Evolutionary conservation across 1,284 basidiomycete genomes (phyloP).

Genomic region (Cronartium quercuum): DNA sequence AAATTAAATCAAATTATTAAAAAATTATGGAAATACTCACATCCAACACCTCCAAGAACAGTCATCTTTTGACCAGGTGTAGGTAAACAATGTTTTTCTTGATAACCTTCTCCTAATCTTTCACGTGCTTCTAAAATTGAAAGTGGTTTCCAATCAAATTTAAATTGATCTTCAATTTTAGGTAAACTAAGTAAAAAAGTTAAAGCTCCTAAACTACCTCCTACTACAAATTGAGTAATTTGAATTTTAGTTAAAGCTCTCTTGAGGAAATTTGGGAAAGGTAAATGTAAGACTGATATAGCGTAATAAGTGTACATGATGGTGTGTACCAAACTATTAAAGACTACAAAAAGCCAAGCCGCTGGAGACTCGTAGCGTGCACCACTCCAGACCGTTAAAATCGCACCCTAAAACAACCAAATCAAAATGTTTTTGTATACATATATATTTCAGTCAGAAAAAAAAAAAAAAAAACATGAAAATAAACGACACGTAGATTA

Average conservation of each 20-base stretch:
- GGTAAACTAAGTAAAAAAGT: constrained; percentile 12
- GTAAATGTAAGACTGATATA: constrained; percentile 46
- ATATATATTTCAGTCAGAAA: neutral
- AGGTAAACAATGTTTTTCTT: constrained; percentile 19
- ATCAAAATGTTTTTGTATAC: neutral
- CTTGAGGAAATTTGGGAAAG: constrained; percentile 48
- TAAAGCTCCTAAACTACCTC: constrained; percentile 41
- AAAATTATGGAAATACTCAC: constrained; percentile 22
- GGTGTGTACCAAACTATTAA: constrained; percentile 44
- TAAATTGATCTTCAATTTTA: neutral
- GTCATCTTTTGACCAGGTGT: constrained; percentile 17
- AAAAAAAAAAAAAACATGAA: too few relatives aligned
- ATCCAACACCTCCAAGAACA: constrained; percentile 24
- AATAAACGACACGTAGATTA: neutral
- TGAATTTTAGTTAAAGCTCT: constrained; percentile 46
- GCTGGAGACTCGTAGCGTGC: constrained; percentile 46
- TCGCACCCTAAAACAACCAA: constrained; percentile 42
- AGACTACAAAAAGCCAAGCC: constrained; percentile 41
- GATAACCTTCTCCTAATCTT: constrained; percentile 16
- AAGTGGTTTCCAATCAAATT: constrained; percentile 27
- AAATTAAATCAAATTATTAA: too few relatives aligned
- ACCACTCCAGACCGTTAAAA: constrained; percentile 48
- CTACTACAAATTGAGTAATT: constrained; percentile 46
- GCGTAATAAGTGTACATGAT: constrained; percentile 48
- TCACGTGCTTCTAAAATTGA: neutral